phyloP scores from a whole-genome alignment of 164 flowering plant genomes.

The Paratinospora sagittata region DNA sequence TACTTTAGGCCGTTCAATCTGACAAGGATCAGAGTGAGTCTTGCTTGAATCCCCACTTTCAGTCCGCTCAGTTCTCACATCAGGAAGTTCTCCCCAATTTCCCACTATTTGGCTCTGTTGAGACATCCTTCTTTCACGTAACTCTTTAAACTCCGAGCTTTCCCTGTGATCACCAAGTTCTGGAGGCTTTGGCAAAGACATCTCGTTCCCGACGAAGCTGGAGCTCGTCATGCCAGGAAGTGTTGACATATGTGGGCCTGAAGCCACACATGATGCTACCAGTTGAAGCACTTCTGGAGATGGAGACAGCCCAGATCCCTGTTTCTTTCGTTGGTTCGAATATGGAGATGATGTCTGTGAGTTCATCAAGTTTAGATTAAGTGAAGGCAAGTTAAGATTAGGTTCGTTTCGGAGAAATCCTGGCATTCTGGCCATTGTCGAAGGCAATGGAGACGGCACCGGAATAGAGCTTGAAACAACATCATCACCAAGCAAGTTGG shows the following conservation, averaged over 20 bases:
- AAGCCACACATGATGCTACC: constrained; percentile 59
- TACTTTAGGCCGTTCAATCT: constrained; percentile 19
- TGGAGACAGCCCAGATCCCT: constrained; percentile 37
- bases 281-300: constrained; percentile 63
- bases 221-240: constrained; percentile 26
- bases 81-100: constrained; percentile 10
- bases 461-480: constrained; percentile 32
- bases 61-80: constrained; percentile 18
- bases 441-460: constrained; percentile 26
- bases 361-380: constrained; percentile 24
- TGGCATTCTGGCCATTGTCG: constrained; percentile 16
- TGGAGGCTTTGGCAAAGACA: constrained; percentile 20
- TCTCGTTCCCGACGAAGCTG: constrained; percentile 21
- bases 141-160: constrained; percentile 19
- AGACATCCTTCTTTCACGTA: constrained; percentile 20
- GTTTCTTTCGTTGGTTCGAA: constrained; percentile 24
- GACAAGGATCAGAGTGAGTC: constrained; percentile 40
- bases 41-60: constrained; percentile 53
- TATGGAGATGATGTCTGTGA: constrained; percentile 30
- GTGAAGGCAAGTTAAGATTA: constrained; percentile 26
- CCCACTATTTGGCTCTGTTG: constrained; percentile 17
- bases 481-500: constrained; percentile 21
- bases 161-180: constrained; percentile 19
- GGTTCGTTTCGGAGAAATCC: constrained; percentile 37
- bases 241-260: constrained; percentile 31